Conservation (phyloP, 441 rosid genomes). For the Populus hybrid region DNA sequence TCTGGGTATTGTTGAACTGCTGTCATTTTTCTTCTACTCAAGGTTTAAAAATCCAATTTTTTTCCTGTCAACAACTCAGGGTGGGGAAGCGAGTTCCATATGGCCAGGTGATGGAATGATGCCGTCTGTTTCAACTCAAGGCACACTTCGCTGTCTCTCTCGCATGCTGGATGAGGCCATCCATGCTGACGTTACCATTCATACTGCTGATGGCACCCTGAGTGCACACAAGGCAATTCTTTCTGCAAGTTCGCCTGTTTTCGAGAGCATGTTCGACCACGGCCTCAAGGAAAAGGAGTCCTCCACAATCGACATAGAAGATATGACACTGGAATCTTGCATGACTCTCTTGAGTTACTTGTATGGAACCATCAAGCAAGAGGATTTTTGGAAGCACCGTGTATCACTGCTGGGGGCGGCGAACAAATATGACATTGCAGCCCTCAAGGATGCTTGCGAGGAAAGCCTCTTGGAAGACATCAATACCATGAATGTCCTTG, state of each 20-base stretch:
- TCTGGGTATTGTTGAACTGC: neutral
- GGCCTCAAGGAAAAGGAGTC: constrained; percentile 86
- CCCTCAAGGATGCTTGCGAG: constrained; percentile 78
- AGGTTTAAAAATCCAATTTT: neutral
- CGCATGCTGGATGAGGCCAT: constrained; percentile 84
- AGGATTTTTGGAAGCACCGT: constrained; percentile 86
- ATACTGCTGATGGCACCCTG: constrained; percentile 68
- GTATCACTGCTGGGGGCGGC: constrained; percentile 61
- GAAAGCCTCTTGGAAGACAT: constrained; percentile 88
- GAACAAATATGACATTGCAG: constrained; percentile 65
- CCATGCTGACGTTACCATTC: constrained; percentile 70
- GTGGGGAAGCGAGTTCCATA: constrained; percentile 60
- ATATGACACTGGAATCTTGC: constrained; percentile 84
- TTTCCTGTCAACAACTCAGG: constrained; percentile 38
- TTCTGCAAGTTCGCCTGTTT: constrained; percentile 84
- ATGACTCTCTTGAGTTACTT: constrained; percentile 64
- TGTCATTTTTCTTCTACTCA: neutral
- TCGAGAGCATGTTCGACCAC: constrained; percentile 84
- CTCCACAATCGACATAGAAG: constrained; percentile 72
- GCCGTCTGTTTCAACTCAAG: constrained; percentile 59
- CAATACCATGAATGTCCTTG: constrained; percentile 74
- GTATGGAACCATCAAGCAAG: constrained; percentile 75
- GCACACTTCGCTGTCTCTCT: constrained; percentile 65
- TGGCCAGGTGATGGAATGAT: constrained; percentile 69
- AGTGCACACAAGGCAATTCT: constrained; percentile 84